Evolutionary conservation across 116 monocot genomes (phyloP).

Genomic region (Papilionanthe hybrid): DNA sequence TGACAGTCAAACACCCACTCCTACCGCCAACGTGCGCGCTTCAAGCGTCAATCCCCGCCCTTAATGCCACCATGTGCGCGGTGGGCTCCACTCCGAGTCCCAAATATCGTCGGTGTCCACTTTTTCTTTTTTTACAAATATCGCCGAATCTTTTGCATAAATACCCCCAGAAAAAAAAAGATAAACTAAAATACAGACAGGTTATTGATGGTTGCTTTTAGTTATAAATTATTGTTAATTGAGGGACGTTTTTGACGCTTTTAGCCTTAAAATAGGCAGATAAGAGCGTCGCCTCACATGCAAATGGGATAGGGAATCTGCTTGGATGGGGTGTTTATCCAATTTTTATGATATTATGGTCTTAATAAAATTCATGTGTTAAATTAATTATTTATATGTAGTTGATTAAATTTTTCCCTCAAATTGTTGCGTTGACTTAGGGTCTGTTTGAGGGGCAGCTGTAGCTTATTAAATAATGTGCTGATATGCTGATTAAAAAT

Average conservation of each 20-base stretch:
- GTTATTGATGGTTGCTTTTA: too few relatives aligned
- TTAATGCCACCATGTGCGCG: conserved; percentile 11
- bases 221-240: too few relatives aligned
- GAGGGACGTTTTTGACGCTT: neutral
- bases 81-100: neutral
- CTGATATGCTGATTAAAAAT: too few relatives aligned
- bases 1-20: neutral
- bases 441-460: too few relatives aligned
- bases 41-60: conserved; percentile 16
- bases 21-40: neutral
- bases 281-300: neutral
- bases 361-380: too few relatives aligned
- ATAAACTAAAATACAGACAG: too few relatives aligned
- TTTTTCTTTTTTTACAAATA: neutral
- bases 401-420: too few relatives aligned
- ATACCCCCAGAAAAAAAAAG: neutral
- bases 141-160: neutral
- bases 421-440: too few relatives aligned
- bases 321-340: too few relatives aligned
- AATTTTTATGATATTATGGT: too few relatives aligned
- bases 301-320: neutral
- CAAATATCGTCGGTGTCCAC: neutral
- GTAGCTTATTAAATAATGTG: too few relatives aligned
- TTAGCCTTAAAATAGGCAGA: neutral
- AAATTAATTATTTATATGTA: too few relatives aligned